Evolutionary conservation across 768 basidiomycete species (phyloP).

Genomic region (Pleurotus eryngii): DNA sequence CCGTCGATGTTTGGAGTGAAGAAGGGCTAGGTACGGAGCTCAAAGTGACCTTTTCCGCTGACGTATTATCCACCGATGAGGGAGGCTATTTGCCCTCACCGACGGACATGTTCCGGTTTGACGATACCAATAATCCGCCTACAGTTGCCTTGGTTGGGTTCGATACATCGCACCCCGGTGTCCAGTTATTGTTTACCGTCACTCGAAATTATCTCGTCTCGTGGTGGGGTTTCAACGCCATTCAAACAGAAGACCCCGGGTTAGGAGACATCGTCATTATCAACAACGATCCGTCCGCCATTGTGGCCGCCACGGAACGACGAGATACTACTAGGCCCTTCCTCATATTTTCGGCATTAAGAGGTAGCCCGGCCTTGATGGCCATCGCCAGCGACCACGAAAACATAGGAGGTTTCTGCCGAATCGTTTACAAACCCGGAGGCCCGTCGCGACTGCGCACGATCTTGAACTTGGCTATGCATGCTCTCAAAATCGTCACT

Average conservation of each 20-base stretch:
- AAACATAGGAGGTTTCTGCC: slow-evolving; percentile 80
- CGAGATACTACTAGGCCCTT: slow-evolving; percentile 63
- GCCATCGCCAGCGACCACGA: slow-evolving; percentile 68
- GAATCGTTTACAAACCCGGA: slow-evolving; percentile 86
- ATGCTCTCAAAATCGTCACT: slow-evolving; percentile 48
- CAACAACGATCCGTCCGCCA: slow-evolving; percentile 68
- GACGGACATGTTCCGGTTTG: slow-evolving; percentile 44
- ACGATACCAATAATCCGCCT: slow-evolving; percentile 37
- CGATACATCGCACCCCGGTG: slow-evolving; percentile 58
- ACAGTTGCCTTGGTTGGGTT: slow-evolving; percentile 74
- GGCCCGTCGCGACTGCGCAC: slow-evolving; percentile 74
- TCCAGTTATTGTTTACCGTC: slow-evolving; percentile 61
- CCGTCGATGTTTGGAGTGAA: slow-evolving; percentile 91
- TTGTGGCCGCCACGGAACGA: slow-evolving; percentile 54
- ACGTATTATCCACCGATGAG: slow-evolving; percentile 40
- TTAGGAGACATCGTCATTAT: slow-evolving; percentile 73
- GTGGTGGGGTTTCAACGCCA: slow-evolving; percentile 74
- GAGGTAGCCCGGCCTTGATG: slow-evolving; percentile 64
- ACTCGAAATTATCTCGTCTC: slow-evolving; percentile 61
- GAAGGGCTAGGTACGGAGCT: slow-evolving; percentile 92
- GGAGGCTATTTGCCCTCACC: slow-evolving; percentile 22
- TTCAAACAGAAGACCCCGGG: slow-evolving; percentile 33
- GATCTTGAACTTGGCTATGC: slow-evolving; percentile 61
- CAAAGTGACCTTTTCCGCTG: slow-evolving; percentile 78
- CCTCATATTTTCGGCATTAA: slow-evolving; percentile 69